Base-by-base conservation (phyloP, 139 green algal species). In the Closterium sp. region DNA sequence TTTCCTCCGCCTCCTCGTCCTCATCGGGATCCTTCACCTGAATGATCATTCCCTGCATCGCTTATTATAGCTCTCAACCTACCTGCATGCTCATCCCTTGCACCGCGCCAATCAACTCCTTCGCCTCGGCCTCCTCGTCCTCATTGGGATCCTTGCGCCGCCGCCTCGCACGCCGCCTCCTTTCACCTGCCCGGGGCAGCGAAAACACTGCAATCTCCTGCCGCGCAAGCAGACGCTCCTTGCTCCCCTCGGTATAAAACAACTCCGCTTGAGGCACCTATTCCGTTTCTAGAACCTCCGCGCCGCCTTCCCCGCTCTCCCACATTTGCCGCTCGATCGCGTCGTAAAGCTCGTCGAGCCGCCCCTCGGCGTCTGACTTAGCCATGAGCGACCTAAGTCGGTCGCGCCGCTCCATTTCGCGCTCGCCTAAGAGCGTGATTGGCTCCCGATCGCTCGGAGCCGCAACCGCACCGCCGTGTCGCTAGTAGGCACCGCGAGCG, bases 371-470 rank as follows among this genome's bases (percentile, higher is more conserved):
- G 22, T 96, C 96, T 91, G 96, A 95, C 62, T 94, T 94, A 0
- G 98, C 97, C 84, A 99, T 86, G 2, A 98, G 79, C 62, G 96
- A 95, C 22, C 97, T 94, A 89, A 99, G 95, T 2, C 98, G 96
- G 31, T 99, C 98, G 1, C 97, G 95, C 1, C 98, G 94, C 92
- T 99, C 98, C 94, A 97, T 96, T 96, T 98, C 95, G 2, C 94
- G 90, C 96, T 99, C 98, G 10, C 97, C 98, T 94, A 99, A 99
- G 21, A 99, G 96, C 3, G 97, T 99, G 94, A 99, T 94, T 70
- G 98, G 98, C 95, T 99, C 96, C 86, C 95, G 88, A 99, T 91
- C 87, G 95, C 89, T 11, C 98, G 96, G 94, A 99, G 97, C 92
- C 97, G 94, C 29, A 86, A 30, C 9, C 96, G 91, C 42, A 95